Evolutionary conservation across 2,329 filamentous ascomycete genomes (phyloP), one percentile per base, ranked within the genome.

Genomic region (Hypoxylon sp.): DNA sequence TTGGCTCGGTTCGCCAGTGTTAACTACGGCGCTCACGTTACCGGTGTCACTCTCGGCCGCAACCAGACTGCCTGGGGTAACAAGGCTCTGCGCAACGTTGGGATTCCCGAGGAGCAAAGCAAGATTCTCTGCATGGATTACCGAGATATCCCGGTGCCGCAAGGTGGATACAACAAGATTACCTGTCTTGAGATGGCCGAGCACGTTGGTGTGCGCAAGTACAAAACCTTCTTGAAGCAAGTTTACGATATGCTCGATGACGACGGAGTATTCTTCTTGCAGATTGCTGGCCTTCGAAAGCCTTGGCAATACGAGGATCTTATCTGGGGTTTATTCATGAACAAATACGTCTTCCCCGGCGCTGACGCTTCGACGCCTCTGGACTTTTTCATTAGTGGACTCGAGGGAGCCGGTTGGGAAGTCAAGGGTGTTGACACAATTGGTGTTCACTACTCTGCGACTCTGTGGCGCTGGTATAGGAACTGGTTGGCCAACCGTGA

Each of bases 31-130:
- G 93, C 93, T 64, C 85, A 90, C 59, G 92, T 90, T 67, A 96
- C 93, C 49, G 96, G 96, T 85, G 88, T 98, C 79, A 98, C 96
- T 68, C 92, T 98, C 63, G 96, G 93, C 72, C 91, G 92, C 79
- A 98, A 99, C 84, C 95, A 98, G 84, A 97, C 95, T 68, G 93
- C 93, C 53, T 98, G 94, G 94, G 96, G 95, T 77, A 98, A 98
- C 86, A 90, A 88, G 74, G 94, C 92, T 71, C 89, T 98, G 72
- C 91, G 93, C 79, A 91, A 91, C 77, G 90, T 89, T 72, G 93
- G 93, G 69, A 89, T 98, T 68, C 82, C 91, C 56, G 93, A 98
- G 81, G 89, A 91, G 75, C 96, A 99, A 85, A 96, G 92, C 84
- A 91, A 89, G 73, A 94, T 98, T 78, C 85, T 97, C 70, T 98